phyloP scores from a whole-genome alignment of 148 eudicot species.

The Diospyros kaki region DNA sequence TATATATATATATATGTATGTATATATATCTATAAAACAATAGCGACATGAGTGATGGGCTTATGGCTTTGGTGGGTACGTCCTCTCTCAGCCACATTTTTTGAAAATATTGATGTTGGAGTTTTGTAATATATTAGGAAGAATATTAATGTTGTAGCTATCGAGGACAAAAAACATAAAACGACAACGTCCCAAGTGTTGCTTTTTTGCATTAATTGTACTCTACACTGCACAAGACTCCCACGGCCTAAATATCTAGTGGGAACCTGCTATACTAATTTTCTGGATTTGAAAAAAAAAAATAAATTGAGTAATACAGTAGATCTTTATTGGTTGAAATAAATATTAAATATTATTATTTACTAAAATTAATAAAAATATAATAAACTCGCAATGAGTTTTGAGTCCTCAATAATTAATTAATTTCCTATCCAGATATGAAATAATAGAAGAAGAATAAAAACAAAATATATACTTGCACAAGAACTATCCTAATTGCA shows the following conservation, averaged over 20 bases:
- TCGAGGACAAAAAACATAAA: constrained; percentile 10
- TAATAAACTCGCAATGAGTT: too few relatives aligned
- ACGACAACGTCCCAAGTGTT: constrained; percentile 13
- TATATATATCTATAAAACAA: background rate
- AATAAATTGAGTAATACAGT: too few relatives aligned
- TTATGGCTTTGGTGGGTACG: background rate
- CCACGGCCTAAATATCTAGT: background rate
- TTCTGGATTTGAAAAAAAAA: too few relatives aligned
- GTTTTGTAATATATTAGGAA: constrained; percentile 8
- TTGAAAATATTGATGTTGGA: background rate
- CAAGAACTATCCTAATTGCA: constrained; percentile 13
- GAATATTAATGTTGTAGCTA: constrained; percentile 22
- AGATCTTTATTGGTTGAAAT: too few relatives aligned
- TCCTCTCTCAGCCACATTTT: background rate
- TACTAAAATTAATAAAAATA: too few relatives aligned
- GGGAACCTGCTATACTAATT: too few relatives aligned
- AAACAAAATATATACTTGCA: constrained; percentile 17
- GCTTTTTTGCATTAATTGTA: background rate
- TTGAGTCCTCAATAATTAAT: too few relatives aligned
- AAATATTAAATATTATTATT: too few relatives aligned
- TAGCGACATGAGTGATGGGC: constrained; percentile 11
- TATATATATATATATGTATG: too few relatives aligned
- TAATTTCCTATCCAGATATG: background rate
- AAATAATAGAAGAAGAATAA: constrained; percentile 10
- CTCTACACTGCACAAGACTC: constrained; percentile 13